Percentiles rank a stretch among this genome's conserved stretches.
Evolutionary conservation across 208 protist genomes (phyloP).

Genomic region (Trypanosoma avium): DNA sequence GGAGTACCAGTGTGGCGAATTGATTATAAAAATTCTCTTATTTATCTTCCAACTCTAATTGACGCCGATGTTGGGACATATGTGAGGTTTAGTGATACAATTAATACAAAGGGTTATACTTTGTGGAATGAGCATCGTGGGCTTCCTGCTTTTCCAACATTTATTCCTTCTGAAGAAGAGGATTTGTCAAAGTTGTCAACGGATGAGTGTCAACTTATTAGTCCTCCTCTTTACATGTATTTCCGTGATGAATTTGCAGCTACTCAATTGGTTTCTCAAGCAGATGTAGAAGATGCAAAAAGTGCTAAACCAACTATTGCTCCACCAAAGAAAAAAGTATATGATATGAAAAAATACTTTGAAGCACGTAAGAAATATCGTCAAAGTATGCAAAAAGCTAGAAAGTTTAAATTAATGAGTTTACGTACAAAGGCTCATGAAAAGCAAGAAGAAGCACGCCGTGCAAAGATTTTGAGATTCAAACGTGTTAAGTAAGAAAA

Average conservation of each 20-base stretch:
- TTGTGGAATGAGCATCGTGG: slow-evolving; percentile 91
- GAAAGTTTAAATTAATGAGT: slow-evolving; percentile 86
- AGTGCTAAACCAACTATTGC: slow-evolving; percentile 74
- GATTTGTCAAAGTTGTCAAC: slow-evolving; percentile 83
- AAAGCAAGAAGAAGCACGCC: slow-evolving; percentile 88
- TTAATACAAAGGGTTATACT: slow-evolving; percentile 92
- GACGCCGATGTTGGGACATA: slow-evolving; percentile 90
- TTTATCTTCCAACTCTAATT: slow-evolving; percentile 87
- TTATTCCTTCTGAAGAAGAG: slow-evolving; percentile 79
- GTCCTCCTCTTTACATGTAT: slow-evolving; percentile 87
- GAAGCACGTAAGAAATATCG: slow-evolving; percentile 89
- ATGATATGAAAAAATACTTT: slow-evolving; percentile 91
- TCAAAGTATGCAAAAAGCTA: slow-evolving; percentile 78
- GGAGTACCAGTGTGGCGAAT: slow-evolving; percentile 91
- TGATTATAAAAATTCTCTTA: slow-evolving; percentile 93
- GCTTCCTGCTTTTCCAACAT: slow-evolving; percentile 89
- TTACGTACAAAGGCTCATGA: slow-evolving; percentile 83
- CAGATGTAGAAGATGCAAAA: slow-evolving; percentile 90
- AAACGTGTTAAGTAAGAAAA: slow-evolving; percentile 84
- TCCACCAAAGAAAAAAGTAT: slow-evolving; percentile 86
- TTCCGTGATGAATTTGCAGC: slow-evolving; percentile 88
- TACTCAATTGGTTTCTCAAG: slow-evolving; percentile 83
- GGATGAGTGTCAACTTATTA: slow-evolving; percentile 90
- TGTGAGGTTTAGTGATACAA: slow-evolving; percentile 90
- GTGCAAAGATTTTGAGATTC: slow-evolving; percentile 86